These are phyloP conservation scores for Salvia miltiorrhiza DNA, from an alignment of 257 asterid genomes.

Conservation along the genomic window DNA sequence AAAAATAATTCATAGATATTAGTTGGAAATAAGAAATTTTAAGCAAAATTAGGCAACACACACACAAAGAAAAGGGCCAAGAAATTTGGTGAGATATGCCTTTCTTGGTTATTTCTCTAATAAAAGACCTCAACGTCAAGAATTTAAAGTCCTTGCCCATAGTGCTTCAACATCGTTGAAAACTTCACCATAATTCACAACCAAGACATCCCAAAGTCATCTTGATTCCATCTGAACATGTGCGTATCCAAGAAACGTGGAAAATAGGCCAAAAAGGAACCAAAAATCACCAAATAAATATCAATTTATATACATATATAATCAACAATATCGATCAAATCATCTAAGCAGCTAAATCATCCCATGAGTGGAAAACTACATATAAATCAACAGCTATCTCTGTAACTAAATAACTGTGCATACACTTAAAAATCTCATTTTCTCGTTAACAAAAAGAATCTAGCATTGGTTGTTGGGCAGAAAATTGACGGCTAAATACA, in stretches of 20 bases:
- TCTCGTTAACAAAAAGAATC: not conserved
- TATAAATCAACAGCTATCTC: not conserved
- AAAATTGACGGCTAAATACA: not conserved
- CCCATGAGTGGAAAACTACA: not conserved
- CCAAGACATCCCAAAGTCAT: not conserved
- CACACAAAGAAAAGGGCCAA: not conserved
- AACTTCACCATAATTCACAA: not conserved
- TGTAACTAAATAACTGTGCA: not conserved
- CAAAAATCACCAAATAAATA: not conserved
- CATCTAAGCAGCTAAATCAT: not conserved
- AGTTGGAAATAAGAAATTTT: not conserved
- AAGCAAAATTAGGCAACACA: not conserved
- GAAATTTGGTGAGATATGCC: not conserved
- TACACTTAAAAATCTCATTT: not conserved
- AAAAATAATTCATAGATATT: not conserved
- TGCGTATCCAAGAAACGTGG: not conserved
- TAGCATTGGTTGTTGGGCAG: not conserved
- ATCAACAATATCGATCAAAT: not conserved
- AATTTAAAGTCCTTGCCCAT: constrained; percentile 6
- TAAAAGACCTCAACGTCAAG: not conserved
- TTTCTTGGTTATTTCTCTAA: not conserved
- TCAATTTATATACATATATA: not conserved
- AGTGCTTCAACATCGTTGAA: not conserved
- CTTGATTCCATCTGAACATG: not conserved
- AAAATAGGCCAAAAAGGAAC: not conserved